phyloP scores from a whole-genome alignment of 345 rosid genomes.

The Zanthoxylum bungeanum region DNA sequence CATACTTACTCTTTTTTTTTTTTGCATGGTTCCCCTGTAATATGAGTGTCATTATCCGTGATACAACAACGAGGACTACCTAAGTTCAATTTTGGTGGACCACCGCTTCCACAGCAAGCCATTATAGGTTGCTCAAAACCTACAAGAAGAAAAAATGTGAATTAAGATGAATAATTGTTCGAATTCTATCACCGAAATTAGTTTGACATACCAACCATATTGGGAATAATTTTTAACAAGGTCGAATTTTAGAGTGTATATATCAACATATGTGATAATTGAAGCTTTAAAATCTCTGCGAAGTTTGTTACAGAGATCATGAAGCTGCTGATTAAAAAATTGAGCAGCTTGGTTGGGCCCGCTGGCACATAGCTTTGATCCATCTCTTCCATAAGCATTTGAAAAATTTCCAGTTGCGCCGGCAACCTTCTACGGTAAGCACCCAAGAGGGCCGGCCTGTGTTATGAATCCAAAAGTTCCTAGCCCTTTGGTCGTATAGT shows the following conservation, averaged over 20 bases:
- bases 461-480: conserved; percentile 91
- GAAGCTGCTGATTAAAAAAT: conserved; percentile 82
- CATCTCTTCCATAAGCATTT: conserved; percentile 75
- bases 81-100: conserved; percentile 75
- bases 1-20: conserved; percentile 66
- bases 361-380: conserved; percentile 73
- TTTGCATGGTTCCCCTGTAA: conserved; percentile 62
- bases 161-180: background rate
- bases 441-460: conserved; percentile 95
- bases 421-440: conserved; percentile 81
- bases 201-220: conserved; percentile 45
- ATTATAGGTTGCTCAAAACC: conserved; percentile 87
- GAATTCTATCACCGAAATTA: background rate
- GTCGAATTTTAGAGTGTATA: conserved; percentile 66
- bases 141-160: conserved; percentile 26
- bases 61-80: too few relatives aligned
- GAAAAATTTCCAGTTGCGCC: too few relatives aligned
- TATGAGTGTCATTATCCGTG: too few relatives aligned
- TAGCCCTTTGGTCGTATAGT: conserved; percentile 75
- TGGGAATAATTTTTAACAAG: conserved; percentile 70
- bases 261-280: conserved; percentile 68
- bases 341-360: conserved; percentile 85
- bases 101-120: conserved; percentile 94
- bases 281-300: conserved; percentile 59
- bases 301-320: conserved; percentile 61